phyloP scores from a whole-genome alignment of 2,329 filamentous ascomycete species.

The Aspergillus costaricaensis region DNA sequence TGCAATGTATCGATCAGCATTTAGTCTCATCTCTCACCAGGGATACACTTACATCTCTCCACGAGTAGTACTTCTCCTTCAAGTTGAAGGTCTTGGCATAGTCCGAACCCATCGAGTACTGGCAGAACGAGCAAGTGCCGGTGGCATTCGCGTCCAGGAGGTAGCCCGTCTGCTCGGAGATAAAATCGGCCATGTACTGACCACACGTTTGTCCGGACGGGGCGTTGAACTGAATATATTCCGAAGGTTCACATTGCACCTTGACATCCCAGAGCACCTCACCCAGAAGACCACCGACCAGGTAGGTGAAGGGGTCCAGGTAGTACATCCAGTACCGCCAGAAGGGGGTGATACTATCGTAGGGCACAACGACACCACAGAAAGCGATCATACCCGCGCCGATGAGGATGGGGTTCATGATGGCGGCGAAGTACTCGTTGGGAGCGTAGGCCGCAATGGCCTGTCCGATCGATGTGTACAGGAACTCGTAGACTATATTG shows the following conservation, averaged over 20 bases:
- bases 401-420: conserved; percentile 60
- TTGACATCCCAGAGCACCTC: conserved; percentile 43
- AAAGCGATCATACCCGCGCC: conserved; percentile 46
- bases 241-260: conserved; percentile 37
- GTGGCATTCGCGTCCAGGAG: conserved; percentile 33
- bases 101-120: conserved; percentile 35
- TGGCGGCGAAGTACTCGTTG: conserved; percentile 60
- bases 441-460: conserved; percentile 63
- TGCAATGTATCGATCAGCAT: conserved; percentile 16
- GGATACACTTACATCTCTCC: conserved; percentile 37
- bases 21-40: background rate
- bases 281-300: conserved; percentile 43
- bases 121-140: conserved; percentile 32
- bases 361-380: conserved; percentile 44
- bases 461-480: conserved; percentile 49
- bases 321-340: conserved; percentile 50
- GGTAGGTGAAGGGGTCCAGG: conserved; percentile 47
- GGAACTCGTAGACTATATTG: conserved; percentile 42
- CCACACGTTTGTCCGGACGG: conserved; percentile 35
- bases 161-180: conserved; percentile 31
- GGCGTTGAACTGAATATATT: conserved; percentile 33
- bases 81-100: conserved; percentile 39
- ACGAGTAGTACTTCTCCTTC: conserved; percentile 37
- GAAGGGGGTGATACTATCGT: conserved; percentile 40
- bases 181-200: conserved; percentile 37